Conservation (phyloP, 169 alveolate species). For the Plasmodium vinckei region DNA sequence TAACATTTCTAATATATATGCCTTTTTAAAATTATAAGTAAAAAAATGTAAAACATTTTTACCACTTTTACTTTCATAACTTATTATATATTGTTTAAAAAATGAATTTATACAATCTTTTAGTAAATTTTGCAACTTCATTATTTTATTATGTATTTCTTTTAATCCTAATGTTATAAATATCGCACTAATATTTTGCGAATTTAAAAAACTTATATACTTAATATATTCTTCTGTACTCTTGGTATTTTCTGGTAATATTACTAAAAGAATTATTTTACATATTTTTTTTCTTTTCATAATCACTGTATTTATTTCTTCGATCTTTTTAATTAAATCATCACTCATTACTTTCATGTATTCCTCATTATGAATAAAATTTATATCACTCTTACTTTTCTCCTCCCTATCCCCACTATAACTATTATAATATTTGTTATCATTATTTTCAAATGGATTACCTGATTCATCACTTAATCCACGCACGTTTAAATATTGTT, state of each 20-base stretch:
- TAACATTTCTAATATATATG: conserved; percentile 63
- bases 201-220: conserved; percentile 48
- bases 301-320: conserved; percentile 60
- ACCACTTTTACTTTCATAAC: conserved; percentile 49
- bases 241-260: conserved; percentile 62
- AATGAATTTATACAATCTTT: conserved; percentile 67
- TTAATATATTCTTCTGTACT: conserved; percentile 60
- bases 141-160: conserved; percentile 69
- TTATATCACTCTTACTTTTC: neutral
- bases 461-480: neutral
- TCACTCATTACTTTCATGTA: conserved; percentile 46
- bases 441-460: neutral
- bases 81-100: conserved; percentile 68
- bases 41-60: conserved; percentile 36
- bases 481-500: neutral
- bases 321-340: conserved; percentile 28
- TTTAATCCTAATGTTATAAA: conserved; percentile 67
- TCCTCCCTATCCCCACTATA: neutral
- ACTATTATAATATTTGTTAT: neutral
- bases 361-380: conserved; percentile 11
- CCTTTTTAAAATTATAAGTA: conserved; percentile 71
- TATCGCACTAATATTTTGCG: conserved; percentile 62
- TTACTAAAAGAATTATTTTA: conserved; percentile 56
- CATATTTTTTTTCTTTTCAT: conserved; percentile 55
- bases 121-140: conserved; percentile 57